Evolutionary conservation across 768 basidiomycete genomes (phyloP).

Genomic region (Boletus subcaerulescens): DNA sequence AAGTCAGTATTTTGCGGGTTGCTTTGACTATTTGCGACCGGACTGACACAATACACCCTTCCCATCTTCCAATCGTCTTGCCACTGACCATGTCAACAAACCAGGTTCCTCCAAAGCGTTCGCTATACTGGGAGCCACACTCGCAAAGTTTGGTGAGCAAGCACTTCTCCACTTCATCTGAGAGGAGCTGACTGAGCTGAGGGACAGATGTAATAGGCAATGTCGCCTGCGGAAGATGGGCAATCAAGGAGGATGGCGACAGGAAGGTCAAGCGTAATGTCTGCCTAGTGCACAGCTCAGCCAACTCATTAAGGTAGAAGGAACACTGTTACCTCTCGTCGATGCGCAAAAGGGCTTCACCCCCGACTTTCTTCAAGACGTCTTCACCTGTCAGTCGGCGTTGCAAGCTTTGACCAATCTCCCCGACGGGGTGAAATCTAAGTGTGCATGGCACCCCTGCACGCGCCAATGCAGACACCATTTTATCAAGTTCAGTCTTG

Average conservation of each 20-base stretch:
- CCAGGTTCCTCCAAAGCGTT: slow-evolving; percentile 57
- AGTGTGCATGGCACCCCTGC: slow-evolving; percentile 58
- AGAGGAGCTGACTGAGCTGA: slow-evolving; percentile 70
- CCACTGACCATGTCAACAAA: slow-evolving; percentile 72
- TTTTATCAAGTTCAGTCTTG: slow-evolving; percentile 52
- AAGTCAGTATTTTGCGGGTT: slow-evolving; percentile 6
- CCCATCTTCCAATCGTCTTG: slow-evolving; percentile 69
- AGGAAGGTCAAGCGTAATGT: slow-evolving; percentile 72
- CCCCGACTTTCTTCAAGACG: slow-evolving; percentile 48
- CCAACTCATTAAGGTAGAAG: neutral
- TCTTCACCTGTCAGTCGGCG: slow-evolving; percentile 41
- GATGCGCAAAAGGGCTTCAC: slow-evolving; percentile 71
- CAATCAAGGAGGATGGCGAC: slow-evolving; percentile 74
- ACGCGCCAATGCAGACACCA: slow-evolving; percentile 44
- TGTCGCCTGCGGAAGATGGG: slow-evolving; percentile 78
- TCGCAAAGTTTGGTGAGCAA: slow-evolving; percentile 68
- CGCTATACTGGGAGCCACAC: slow-evolving; percentile 57
- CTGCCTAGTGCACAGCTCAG: slow-evolving; percentile 43
- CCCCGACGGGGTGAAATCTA: slow-evolving; percentile 62
- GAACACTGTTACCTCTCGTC: slow-evolving; percentile 51
- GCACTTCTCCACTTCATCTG: slow-evolving; percentile 74
- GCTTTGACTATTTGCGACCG: neutral
- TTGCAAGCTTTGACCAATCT: slow-evolving; percentile 60
- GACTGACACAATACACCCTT: slow-evolving; percentile 71
- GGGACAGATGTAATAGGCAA: slow-evolving; percentile 70